Evolutionary conservation across 768 basidiomycete species (phyloP).

Genomic region (Phylloporus rhodoxanthus): DNA sequence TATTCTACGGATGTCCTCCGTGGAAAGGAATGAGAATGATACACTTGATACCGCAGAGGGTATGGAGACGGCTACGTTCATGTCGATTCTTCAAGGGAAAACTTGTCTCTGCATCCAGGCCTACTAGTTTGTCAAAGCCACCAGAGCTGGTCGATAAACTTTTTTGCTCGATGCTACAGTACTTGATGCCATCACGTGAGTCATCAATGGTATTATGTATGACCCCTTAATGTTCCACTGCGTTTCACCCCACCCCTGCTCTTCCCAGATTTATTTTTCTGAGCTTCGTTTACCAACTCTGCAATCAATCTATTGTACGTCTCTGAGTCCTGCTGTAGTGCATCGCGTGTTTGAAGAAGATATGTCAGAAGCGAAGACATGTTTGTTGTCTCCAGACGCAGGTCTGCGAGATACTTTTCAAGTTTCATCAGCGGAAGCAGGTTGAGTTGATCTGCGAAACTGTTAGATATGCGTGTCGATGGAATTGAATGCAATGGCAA

Average conservation of each 20-base stretch:
- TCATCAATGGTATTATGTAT: neutral
- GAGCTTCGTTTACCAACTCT: conserved; percentile 87
- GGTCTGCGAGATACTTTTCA: conserved; percentile 59
- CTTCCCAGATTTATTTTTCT: conserved; percentile 71
- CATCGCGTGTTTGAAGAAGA: conserved; percentile 74
- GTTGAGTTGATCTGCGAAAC: conserved; percentile 55
- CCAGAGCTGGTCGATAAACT: too few relatives aligned
- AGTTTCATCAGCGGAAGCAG: conserved; percentile 65
- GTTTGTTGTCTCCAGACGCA: conserved; percentile 67
- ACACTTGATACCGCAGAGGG: conserved; percentile 80
- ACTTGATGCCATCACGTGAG: neutral
- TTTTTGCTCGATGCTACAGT: neutral
- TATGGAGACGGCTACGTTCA: conserved; percentile 90
- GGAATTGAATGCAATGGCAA: conserved; percentile 14
- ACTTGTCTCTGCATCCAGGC: too few relatives aligned
- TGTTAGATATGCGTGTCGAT: conserved; percentile 4
- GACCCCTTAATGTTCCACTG: conserved; percentile 40
- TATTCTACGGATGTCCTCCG: conserved; percentile 84
- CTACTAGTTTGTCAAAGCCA: too few relatives aligned
- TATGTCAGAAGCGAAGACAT: conserved; percentile 75
- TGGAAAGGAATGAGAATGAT: conserved; percentile 88
- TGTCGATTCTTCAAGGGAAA: conserved; percentile 24
- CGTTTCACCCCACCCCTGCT: conserved; percentile 41
- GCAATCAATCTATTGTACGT: conserved; percentile 88
- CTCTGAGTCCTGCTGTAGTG: conserved; percentile 81